Conservation (phyloP, 768 basidiomycete genomes). For the Lepiota subincarnata region DNA sequence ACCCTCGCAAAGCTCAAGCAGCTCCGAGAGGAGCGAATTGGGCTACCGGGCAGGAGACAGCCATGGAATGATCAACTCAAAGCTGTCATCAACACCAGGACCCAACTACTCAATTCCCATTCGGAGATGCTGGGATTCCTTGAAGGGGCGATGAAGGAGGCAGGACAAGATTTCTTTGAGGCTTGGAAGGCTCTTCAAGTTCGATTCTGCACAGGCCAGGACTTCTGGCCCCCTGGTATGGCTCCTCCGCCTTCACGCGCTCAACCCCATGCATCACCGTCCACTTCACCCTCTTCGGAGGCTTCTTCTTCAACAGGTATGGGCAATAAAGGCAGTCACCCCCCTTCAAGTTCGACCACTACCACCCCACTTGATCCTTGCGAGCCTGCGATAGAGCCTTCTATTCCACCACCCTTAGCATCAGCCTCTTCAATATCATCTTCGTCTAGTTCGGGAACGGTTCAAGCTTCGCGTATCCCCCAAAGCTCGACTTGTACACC, state of each 20-base stretch:
- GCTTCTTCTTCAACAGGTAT: background rate
- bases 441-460: background rate
- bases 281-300: background rate
- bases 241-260: background rate
- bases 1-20: background rate
- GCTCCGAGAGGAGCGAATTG: background rate
- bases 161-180: background rate
- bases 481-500: too few species aligned
- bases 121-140: background rate
- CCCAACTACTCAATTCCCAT: background rate
- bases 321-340: too few species aligned
- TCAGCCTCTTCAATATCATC: background rate
- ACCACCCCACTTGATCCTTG: too few species aligned
- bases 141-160: background rate
- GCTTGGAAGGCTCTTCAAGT: background rate
- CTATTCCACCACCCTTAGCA: background rate
- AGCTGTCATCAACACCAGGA: background rate
- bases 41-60: background rate
- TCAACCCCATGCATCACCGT: background rate
- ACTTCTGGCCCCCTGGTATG: background rate
- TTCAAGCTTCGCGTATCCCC: background rate
- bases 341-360: too few species aligned
- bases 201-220: background rate
- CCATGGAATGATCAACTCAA: background rate
- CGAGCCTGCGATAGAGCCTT: too few species aligned